A percentile compares a stretch with the other conserved stretches of the same genome.
phyloP scores from a whole-genome alignment of 225 moss, liverwort and hornwort genomes.

The Physcomitrium patens region DNA sequence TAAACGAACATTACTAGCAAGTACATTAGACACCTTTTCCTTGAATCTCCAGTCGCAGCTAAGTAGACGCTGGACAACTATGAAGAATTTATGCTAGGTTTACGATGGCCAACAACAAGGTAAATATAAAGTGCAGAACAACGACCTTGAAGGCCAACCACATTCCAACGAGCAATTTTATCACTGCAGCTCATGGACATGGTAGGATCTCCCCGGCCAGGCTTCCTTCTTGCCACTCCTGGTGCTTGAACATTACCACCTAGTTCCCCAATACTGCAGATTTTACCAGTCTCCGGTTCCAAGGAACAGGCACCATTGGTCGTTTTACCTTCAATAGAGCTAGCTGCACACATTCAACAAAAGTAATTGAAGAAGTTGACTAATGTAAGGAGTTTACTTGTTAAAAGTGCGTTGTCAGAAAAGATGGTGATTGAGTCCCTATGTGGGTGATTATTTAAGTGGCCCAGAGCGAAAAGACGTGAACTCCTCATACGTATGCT shows the following conservation, averaged over 20 bases:
- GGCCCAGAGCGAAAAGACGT: background rate
- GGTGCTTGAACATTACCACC: slow-evolving; percentile 55
- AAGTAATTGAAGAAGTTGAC: slow-evolving; percentile 17
- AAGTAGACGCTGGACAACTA: background rate
- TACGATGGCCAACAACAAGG: background rate
- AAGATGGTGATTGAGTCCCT: background rate
- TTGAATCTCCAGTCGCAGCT: background rate
- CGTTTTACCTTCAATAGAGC: background rate
- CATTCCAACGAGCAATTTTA: slow-evolving; percentile 96
- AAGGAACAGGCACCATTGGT: background rate
- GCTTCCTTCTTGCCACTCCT: slow-evolving; percentile 88
- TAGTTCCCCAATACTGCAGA: slow-evolving; percentile 31
- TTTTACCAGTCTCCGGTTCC: slow-evolving; percentile 19
- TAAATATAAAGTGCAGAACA: slow-evolving; percentile 19
- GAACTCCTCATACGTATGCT: background rate
- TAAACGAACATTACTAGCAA: background rate
- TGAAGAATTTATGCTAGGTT: no score
- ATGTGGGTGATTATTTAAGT: background rate
- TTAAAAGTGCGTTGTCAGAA: background rate
- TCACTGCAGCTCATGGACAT: slow-evolving; percentile 99
- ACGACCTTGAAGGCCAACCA: slow-evolving; percentile 91
- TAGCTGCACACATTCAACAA: slow-evolving; percentile 41
- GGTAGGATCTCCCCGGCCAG: slow-evolving; percentile 93
- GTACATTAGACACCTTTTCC: slow-evolving; percentile 6
- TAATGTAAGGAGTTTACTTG: background rate